Conservation (phyloP, 2,329 filamentous ascomycete species). For the Alternaria triticimaculans region DNA sequence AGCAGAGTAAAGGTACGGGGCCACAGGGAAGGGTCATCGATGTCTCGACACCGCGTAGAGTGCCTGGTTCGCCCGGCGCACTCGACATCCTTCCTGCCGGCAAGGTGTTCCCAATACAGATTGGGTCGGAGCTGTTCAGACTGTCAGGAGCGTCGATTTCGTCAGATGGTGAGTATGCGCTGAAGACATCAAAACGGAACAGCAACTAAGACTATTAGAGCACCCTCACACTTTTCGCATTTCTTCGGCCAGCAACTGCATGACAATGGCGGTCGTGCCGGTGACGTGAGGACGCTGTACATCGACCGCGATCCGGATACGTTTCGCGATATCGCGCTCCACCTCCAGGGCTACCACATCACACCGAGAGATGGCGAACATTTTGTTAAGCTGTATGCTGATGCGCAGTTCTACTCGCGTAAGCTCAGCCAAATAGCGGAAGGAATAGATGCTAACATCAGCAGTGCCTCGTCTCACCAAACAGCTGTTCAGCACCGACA, state of each 20-base stretch:
- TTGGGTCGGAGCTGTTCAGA: constrained; percentile 72
- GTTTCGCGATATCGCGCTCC: constrained; percentile 86
- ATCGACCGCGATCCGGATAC: constrained; percentile 92
- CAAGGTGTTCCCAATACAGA: constrained; percentile 74
- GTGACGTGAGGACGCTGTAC: constrained; percentile 78
- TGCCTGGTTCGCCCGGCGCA: constrained; percentile 34
- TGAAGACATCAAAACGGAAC: not conserved
- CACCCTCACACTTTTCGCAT: constrained; percentile 93
- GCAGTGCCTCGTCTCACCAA: constrained; percentile 86
- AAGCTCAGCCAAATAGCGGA: constrained; percentile 43
- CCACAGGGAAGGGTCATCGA: constrained; percentile 44
- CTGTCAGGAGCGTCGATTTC: constrained; percentile 73
- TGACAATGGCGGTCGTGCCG: constrained; percentile 65
- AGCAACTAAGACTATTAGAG: constrained; percentile 65
- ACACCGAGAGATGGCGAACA: constrained; percentile 80
- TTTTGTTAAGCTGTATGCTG: constrained; percentile 90
- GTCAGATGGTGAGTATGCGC: constrained; percentile 67
- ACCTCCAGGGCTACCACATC: constrained; percentile 90
- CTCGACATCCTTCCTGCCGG: constrained; percentile 68
- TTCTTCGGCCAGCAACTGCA: constrained; percentile 87
- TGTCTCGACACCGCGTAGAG: constrained; percentile 40
- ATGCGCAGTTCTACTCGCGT: constrained; percentile 93
- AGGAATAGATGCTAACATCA: constrained; percentile 14
- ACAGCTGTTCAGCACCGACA: constrained; percentile 88
- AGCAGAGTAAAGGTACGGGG: constrained; percentile 41